A percentile compares a stretch with the other conserved stretches of the same genome.
phyloP scores from a whole-genome alignment of 2,329 filamentous ascomycete genomes.

The Colletotrichum sojae region DNA sequence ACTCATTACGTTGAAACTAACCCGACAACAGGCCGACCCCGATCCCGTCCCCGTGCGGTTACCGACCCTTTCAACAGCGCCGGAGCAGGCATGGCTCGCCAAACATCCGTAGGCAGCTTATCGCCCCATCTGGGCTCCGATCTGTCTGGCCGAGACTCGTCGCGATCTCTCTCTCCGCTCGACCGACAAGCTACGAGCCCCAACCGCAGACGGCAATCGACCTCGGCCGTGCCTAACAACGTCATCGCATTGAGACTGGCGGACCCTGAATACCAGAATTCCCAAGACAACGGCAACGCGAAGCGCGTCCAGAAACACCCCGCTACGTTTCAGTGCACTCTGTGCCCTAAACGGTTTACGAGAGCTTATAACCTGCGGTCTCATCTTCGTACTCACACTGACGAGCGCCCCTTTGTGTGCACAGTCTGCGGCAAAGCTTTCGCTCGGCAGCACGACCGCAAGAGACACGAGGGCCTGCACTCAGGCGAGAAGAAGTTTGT shows the following conservation, averaged over 20 bases:
- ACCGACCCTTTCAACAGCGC: slow-evolving; percentile 72
- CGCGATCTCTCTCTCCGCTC: slow-evolving; percentile 72
- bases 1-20: slow-evolving; percentile 40
- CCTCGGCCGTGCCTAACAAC: slow-evolving; percentile 73
- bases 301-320: slow-evolving; percentile 98
- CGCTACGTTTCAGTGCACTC: slow-evolving; percentile 92
- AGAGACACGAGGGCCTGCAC: slow-evolving; percentile 95
- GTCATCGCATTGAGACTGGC: slow-evolving; percentile 89
- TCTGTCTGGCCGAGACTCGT: slow-evolving; percentile 60
- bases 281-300: slow-evolving; percentile 70
- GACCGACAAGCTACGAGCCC: slow-evolving; percentile 66
- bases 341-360: slow-evolving; percentile 97
- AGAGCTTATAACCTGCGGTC: slow-evolving; percentile 96
- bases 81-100: slow-evolving; percentile 56
- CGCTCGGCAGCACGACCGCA: slow-evolving; percentile 95
- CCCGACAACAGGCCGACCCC: slow-evolving; percentile 59
- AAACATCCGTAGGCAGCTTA: slow-evolving; percentile 56
- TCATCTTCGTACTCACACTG: slow-evolving; percentile 95
- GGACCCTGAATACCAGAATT: slow-evolving; percentile 85
- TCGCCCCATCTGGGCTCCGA: slow-evolving; percentile 67
- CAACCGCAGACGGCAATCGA: slow-evolving; percentile 72
- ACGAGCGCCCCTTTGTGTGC: slow-evolving; percentile 97
- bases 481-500: slow-evolving; percentile 99
- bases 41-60: slow-evolving; percentile 67
- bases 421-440: slow-evolving; percentile 98